Conservation (phyloP, 1,284 basidiomycete species). For the Phylloporus sp. region DNA sequence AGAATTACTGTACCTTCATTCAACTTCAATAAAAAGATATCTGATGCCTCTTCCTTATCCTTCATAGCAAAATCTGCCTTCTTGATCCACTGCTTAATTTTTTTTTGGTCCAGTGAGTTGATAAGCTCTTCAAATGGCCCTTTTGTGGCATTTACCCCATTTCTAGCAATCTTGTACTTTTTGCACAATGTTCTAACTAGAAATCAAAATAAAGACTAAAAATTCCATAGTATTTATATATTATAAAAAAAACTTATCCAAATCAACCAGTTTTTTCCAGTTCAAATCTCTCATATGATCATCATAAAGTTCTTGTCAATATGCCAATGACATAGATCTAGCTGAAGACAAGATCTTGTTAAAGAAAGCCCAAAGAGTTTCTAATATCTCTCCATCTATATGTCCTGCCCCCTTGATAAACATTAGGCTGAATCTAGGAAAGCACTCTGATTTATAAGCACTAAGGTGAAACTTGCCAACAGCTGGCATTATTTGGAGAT, state of each 20-base stretch:
- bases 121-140: not conserved
- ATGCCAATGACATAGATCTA: not conserved
- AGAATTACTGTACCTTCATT: no score
- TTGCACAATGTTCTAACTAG: not conserved
- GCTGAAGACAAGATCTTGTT: not conserved
- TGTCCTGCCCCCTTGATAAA: not conserved
- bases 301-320: not conserved
- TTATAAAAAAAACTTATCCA: not conserved
- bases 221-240: no score
- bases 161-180: not conserved
- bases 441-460: not conserved
- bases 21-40: not conserved
- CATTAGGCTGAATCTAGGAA: not conserved
- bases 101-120: not conserved
- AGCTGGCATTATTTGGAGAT: not conserved
- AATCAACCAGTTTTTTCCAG: not conserved
- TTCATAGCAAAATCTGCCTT: not conserved
- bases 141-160: not conserved
- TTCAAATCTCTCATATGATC: not conserved
- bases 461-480: constrained; percentile 1
- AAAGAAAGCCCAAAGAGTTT: not conserved
- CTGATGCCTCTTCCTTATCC: not conserved
- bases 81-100: not conserved
- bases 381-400: not conserved
- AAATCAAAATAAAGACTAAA: not conserved